phyloP scores from a whole-genome alignment of 176 grass and related monocot species.

The Luzula sylvatica region DNA sequence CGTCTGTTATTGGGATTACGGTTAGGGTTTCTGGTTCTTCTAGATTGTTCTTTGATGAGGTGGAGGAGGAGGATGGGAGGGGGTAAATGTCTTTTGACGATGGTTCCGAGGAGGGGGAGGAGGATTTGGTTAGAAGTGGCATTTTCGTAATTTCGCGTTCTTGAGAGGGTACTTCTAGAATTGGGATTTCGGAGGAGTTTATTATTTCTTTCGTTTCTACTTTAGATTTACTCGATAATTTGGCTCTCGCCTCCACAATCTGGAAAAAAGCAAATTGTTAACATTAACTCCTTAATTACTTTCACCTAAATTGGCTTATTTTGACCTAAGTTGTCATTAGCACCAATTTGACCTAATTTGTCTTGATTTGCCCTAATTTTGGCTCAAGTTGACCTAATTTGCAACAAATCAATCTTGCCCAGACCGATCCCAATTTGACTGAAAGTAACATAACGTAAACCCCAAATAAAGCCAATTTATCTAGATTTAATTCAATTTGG shows the following conservation, averaged over 20 bases:
- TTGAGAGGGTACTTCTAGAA: slow-evolving; percentile 5
- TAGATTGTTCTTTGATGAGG: background rate
- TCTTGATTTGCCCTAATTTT: no score
- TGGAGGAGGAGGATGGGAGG: slow-evolving; percentile 7
- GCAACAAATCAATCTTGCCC: no score
- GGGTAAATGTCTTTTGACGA: slow-evolving; percentile 16
- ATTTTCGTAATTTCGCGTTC: background rate
- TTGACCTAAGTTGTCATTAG: no score
- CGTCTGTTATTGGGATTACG: background rate
- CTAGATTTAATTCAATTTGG: no score
- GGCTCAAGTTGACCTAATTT: no score
- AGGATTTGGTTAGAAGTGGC: background rate
- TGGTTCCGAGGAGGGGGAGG: background rate
- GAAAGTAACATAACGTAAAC: no score
- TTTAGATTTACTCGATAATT: slow-evolving; percentile 33
- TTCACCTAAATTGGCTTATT: no score
- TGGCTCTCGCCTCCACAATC: slow-evolving; percentile 53
- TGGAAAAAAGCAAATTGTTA: slow-evolving; percentile 19
- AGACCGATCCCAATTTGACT: no score
- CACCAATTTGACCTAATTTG: no score
- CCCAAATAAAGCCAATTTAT: no score
- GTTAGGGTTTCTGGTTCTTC: slow-evolving; percentile 21
- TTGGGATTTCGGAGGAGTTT: slow-evolving; percentile 1
- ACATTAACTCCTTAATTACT: slow-evolving; percentile 7
- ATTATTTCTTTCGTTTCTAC: slow-evolving; percentile 21